Base-by-base conservation (phyloP, 2,329 filamentous ascomycete species). In the Xylaria digitata region DNA sequence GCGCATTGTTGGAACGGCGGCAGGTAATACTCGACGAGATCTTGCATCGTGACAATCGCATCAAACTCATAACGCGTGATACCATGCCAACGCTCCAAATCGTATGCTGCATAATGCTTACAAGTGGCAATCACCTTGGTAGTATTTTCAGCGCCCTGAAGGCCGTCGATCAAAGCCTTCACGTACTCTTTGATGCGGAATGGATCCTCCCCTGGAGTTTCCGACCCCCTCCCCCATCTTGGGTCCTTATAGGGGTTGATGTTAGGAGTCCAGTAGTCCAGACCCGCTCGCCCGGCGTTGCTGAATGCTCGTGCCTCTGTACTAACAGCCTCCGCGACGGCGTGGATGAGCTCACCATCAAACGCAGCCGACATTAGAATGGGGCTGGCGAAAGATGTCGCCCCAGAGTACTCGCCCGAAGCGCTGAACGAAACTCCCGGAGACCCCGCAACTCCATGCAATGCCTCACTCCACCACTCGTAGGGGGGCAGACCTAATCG, bases 21-120 rank as follows among this genome's bases (percentile, higher is more conserved):
- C 46, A 90, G 82, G 73, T 90, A 92, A 77, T 91, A 92, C 71
- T 91, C 89, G 0, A 85, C 82, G 4, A 92, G 78, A 66, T 92
- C 90, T 70, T 91, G 89, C 55, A 82, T 79, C 9, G 82, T 80
- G 65, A 90, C 85, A 13, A 83, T 79, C 6, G 88, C 83, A 73
- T 90, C 82, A 66, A 87, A 89, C 17, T 83, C 82, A 74, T 84
- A 82, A 11, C 85, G 79, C n/a, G 77, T 78, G 26, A 80, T 74
- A 2, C 77, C 76, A 37, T 77, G 73, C 78, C 83, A 84, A 23
- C 73, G 63, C 71, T 89, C 86, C 2, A 87, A 74, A 72, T 89
- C 86, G 70, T 89, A 88, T 0, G 82, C 87, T 0, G 85, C 86
- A 63, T 81, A 89, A 73, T 89, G 87, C 72, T 89, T 89, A 78